Evolutionary conservation across 306 rosid species (phyloP), one percentile per base, ranked within the genome.

Genomic region (Dalbergia oliveri): DNA sequence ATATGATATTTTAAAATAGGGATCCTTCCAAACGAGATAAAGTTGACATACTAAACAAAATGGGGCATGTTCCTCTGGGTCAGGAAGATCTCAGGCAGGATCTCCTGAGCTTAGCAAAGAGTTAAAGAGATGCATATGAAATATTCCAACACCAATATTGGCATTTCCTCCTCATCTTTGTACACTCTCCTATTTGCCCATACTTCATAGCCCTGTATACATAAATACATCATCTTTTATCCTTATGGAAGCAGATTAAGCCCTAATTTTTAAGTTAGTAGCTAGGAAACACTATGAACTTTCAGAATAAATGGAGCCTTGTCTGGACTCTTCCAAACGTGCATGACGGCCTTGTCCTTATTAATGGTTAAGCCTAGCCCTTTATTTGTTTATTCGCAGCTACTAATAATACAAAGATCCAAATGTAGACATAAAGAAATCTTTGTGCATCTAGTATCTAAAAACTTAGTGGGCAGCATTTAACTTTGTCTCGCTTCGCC

Each of bases 61-160:
- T 76, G 88, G 85, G 90, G 89, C 93, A 89, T 90, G 94, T 87
- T 87, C 89, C 88, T 76, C 76, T 81, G 79, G 90, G 89, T 87
- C 80, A 84, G 91, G 84, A 69, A 80, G 86, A 90, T 88, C 86
- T 60, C 86, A 77, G 87, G 91, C 86, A 81, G 89, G 87, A 88
- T 88, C 90, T 87, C 81, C 87, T 16, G 74, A 79, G 73, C 23
- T 80, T 73, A 59, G 71, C 63, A 85, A 54, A 84, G 69, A 44
- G 49, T 83, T 75, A 67, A 59, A 76, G 58, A 86, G 23, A 78
- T 80, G 81, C 56, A 86, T 64, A 64, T 80, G 65, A 87, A 86
- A 86, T 87, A 83, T 83, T 83, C 91, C 84, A 76, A 84, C 80
- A 81, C 72, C 34, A 81, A 44, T 21, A 79, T 86, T 81, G 80